These are phyloP conservation scores for Neospora caninum DNA, from an alignment of 169 alveolate genomes.

Conservation along the genomic window DNA sequence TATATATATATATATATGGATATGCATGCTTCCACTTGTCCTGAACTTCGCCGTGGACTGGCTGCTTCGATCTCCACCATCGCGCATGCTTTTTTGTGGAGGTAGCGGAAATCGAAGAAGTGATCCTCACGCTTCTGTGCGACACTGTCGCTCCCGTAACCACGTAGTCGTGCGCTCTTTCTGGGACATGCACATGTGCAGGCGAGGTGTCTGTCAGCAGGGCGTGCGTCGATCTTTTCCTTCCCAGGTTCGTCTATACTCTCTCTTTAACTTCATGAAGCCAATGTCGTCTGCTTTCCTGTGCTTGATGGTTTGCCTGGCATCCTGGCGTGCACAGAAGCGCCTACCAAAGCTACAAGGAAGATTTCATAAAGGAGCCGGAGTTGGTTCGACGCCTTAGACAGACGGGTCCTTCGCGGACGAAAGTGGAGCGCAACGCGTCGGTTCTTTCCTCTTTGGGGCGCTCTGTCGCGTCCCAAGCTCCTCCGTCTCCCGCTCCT, in stretches of 20 bases:
- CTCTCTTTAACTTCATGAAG: too few species aligned
- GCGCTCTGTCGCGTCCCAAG: neutral
- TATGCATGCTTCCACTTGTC: neutral
- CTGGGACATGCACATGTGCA: too few species aligned
- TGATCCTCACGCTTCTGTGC: too few species aligned
- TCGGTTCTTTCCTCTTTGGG: neutral
- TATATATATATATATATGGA: neutral
- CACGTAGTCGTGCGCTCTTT: too few species aligned
- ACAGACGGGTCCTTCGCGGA: neutral
- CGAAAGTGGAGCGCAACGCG: neutral
- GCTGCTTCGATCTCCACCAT: too few species aligned
- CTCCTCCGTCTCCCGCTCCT: neutral
- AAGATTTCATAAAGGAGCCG: constrained; percentile 63
- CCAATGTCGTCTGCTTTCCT: neutral
- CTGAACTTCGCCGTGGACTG: too few species aligned
- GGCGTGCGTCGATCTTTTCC: too few species aligned
- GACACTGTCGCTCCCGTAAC: too few species aligned
- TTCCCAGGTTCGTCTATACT: too few species aligned
- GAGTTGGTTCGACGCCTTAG: constrained; percentile 67
- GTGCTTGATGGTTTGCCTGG: neutral
- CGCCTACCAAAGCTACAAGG: constrained; percentile 60
- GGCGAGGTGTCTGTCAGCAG: too few species aligned
- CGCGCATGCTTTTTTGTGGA: too few species aligned
- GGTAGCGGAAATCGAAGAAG: too few species aligned
- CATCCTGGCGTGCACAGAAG: constrained; percentile 37